phyloP scores from a whole-genome alignment of 2,329 filamentous ascomycete genomes.

The Aspergillus alliaceus region DNA sequence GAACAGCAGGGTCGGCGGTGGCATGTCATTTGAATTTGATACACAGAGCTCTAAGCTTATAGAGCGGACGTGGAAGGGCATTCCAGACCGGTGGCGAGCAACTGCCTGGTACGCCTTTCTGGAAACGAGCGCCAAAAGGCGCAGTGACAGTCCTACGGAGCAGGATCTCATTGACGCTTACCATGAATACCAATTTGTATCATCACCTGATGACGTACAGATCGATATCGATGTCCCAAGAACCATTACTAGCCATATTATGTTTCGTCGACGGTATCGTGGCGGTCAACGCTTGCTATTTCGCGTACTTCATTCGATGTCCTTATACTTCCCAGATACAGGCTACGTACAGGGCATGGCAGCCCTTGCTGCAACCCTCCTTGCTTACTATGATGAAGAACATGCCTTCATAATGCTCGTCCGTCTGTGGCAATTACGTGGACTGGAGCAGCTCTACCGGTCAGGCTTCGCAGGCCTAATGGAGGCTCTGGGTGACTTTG shows the following conservation, averaged over 20 bases:
- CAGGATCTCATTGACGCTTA: constrained; percentile 71
- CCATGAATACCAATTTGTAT: constrained; percentile 68
- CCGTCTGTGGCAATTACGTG: constrained; percentile 86
- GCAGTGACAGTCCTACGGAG: constrained; percentile 63
- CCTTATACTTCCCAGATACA: constrained; percentile 84
- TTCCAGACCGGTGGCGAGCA: constrained; percentile 91
- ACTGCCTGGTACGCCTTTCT: constrained; percentile 96
- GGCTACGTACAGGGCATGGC: constrained; percentile 99
- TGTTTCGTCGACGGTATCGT: constrained; percentile 90
- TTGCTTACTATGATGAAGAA: constrained; percentile 97
- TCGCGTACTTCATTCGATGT: constrained; percentile 86
- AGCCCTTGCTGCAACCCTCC: constrained; percentile 81
- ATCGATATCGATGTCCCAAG: constrained; percentile 96
- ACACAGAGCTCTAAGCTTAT: constrained; percentile 78
- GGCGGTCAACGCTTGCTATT: constrained; percentile 91
- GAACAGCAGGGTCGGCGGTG: constrained; percentile 52
- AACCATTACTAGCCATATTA: constrained; percentile 93
- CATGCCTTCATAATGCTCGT: constrained; percentile 93
- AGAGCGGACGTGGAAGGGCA: constrained; percentile 94
- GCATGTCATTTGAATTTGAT: constrained; percentile 77
- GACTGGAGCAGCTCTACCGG: constrained; percentile 79
- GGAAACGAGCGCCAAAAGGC: constrained; percentile 68
- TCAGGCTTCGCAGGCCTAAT: constrained; percentile 84
- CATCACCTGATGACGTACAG: constrained; percentile 88
- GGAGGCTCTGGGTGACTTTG: constrained; percentile 80